Conservation (phyloP, 306 rosid species). For the Pachyrhizus erosus region DNA sequence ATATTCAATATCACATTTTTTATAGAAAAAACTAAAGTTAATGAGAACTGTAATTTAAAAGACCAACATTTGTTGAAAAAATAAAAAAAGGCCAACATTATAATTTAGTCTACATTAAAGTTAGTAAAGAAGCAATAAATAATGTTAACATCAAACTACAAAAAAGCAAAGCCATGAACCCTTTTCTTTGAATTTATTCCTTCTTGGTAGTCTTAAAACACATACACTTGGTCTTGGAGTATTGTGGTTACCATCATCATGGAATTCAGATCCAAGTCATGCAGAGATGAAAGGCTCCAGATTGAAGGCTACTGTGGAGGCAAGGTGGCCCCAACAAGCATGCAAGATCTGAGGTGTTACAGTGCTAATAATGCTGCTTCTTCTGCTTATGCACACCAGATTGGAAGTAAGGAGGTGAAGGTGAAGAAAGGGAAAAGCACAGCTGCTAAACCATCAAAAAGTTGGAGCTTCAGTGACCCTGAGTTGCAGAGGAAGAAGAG, state of each 20-base stretch:
- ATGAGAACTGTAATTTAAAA: not conserved
- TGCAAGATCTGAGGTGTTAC: conserved; percentile 82
- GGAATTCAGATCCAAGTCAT: conserved; percentile 89
- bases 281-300: conserved; percentile 63
- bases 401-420: conserved; percentile 53
- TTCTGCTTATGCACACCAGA: conserved; percentile 49
- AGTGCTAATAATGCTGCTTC: conserved; percentile 58
- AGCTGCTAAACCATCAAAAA: conserved; percentile 54
- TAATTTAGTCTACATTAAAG: not conserved
- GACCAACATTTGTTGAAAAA: not conserved
- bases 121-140: not conserved
- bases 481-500: conserved; percentile 94
- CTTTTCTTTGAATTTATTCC: not conserved
- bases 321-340: conserved; percentile 58
- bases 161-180: conserved; percentile 36
- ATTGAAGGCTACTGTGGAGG: conserved; percentile 62
- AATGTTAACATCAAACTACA: not conserved
- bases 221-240: not conserved
- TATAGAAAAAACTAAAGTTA: not conserved
- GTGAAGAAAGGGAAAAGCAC: conserved; percentile 63
- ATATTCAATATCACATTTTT: not conserved
- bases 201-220: conserved; percentile 5
- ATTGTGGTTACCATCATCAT: conserved; percentile 54
- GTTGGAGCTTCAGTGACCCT: conserved; percentile 81
- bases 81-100: not conserved